phyloP scores from a whole-genome alignment of 75 land plant genomes.

The Cunninghamia lanceolata region DNA sequence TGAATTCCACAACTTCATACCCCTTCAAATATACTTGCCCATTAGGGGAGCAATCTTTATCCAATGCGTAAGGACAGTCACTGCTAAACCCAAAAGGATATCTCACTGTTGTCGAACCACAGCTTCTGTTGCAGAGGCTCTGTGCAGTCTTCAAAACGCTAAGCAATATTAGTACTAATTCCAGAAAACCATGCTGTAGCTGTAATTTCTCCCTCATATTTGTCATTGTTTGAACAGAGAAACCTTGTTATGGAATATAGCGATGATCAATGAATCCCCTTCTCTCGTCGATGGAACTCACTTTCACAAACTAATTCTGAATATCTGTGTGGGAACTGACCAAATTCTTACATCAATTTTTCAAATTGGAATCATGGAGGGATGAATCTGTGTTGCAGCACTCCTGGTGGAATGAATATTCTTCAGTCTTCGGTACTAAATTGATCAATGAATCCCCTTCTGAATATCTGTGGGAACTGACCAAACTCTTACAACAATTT shows the following conservation, averaged over 20 bases:
- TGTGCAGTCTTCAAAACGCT: neutral
- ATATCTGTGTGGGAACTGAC: too few relatives aligned
- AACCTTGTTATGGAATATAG: too few relatives aligned
- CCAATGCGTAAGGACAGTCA: neutral
- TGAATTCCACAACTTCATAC: neutral
- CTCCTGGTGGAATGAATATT: too few relatives aligned
- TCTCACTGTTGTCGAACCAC: neutral
- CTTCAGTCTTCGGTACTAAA: too few relatives aligned
- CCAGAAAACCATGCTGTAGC: neutral
- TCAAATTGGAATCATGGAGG: too few relatives aligned
- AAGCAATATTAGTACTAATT: neutral
- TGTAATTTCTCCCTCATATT: neutral
- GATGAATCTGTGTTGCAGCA: too few relatives aligned
- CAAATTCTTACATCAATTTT: too few relatives aligned
- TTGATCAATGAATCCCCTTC: too few relatives aligned
- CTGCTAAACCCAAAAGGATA: slow-evolving; percentile 1
- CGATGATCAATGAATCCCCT: neutral
- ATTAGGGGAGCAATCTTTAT: neutral
- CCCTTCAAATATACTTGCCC: neutral
- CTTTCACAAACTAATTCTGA: too few relatives aligned
- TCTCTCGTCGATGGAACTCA: too few relatives aligned
- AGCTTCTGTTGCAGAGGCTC: neutral
- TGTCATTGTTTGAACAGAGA: neutral
- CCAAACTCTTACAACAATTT: too few relatives aligned
- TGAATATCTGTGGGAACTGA: too few relatives aligned